Evolutionary conservation across 768 basidiomycete genomes (phyloP).

Genomic region (Sarcodon sp.): DNA sequence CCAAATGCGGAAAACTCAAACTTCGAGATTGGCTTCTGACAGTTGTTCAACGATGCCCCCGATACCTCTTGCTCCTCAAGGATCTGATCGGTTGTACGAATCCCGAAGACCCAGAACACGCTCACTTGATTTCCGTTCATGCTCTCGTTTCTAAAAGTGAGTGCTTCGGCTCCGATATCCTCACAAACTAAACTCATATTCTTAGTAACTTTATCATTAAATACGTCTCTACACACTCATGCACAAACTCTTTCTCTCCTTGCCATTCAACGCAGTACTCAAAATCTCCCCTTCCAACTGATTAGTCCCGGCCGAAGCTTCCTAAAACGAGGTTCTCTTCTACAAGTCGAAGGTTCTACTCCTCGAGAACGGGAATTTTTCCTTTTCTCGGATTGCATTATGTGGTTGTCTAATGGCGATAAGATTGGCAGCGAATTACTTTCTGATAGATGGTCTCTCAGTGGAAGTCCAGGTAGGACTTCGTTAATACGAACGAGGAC

Average conservation of each 20-base stretch:
- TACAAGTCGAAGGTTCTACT: slow-evolving; percentile 41
- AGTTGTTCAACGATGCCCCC: slow-evolving; percentile 78
- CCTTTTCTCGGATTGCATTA: slow-evolving; percentile 69
- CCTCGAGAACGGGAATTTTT: slow-evolving; percentile 58
- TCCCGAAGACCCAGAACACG: slow-evolving; percentile 53
- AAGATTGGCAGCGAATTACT: slow-evolving; percentile 7
- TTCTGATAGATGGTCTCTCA: background rate
- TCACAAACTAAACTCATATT: slow-evolving; percentile 2
- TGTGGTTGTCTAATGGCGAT: slow-evolving; percentile 60
- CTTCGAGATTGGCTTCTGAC: slow-evolving; percentile 80
- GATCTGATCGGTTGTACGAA: slow-evolving; percentile 65
- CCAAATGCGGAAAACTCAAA: slow-evolving; percentile 60
- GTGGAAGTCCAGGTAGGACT: slow-evolving; percentile 10
- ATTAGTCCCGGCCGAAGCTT: slow-evolving; percentile 73
- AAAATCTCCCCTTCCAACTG: slow-evolving; percentile 65
- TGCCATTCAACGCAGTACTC: slow-evolving; percentile 67
- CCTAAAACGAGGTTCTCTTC: slow-evolving; percentile 50
- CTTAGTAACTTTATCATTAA: slow-evolving; percentile 64
- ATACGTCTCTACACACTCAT: slow-evolving; percentile 69
- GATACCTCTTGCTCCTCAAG: slow-evolving; percentile 74
- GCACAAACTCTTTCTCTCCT: slow-evolving; percentile 65
- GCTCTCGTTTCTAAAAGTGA: slow-evolving; percentile 65
- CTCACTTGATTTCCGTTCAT: slow-evolving; percentile 44
- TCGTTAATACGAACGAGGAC: slow-evolving; percentile 33
- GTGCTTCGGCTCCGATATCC: slow-evolving; percentile 8